Evolutionary conservation across 495 filamentous ascomycete species (phyloP), one percentile per base, ranked within the genome.

Genomic region (Hyaloscypha bicolor): DNA sequence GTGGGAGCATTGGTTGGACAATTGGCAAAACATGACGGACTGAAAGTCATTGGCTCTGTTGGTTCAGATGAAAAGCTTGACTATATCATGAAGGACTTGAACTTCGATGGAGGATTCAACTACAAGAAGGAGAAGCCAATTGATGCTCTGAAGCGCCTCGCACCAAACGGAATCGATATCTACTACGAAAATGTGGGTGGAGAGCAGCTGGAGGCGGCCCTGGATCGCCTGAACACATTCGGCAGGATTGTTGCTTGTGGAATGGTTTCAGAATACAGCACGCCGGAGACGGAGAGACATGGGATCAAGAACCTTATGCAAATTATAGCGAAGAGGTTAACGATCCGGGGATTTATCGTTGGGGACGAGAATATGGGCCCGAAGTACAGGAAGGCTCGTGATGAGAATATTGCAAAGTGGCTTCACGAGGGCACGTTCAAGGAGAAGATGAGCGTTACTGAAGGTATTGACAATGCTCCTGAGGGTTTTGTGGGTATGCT

Each of bases 171-270:
- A 12, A 84, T 97, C 57, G 93, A 97, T 74, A 96, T 98, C 75
- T 97, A 97, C 80, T 98, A 89, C 71, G 94, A 98, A 77, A 97
- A 97, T 69, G 94, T 98, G 22, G 94, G 94, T 9, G 94, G 93
- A 9, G 92, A 94, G 80, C 89, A 93, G 69, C 81, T 97, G 42
- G 90, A 93, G 68, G 93, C 92, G 29, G 86, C 90, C 0, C 72
- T 98, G 9, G 80, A 86, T 12, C 81, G 80, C 32, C 79, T 96
- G 79, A 96, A 93, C 57, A 64, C 79, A 33, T 87, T 79, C 67
- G 94, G 93, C 1, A 82, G 94, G 30, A 87, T 97, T 45, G 78
- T 89, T 75, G 82, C 77, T 65, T 87, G 78, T 64, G 80, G 81
- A 32, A 83, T 83, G 80, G 72, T 83, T 39, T 91, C 90, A 1